Conservation (phyloP, 2,329 filamentous ascomycete species). For the Aspergillus niger region DNA sequence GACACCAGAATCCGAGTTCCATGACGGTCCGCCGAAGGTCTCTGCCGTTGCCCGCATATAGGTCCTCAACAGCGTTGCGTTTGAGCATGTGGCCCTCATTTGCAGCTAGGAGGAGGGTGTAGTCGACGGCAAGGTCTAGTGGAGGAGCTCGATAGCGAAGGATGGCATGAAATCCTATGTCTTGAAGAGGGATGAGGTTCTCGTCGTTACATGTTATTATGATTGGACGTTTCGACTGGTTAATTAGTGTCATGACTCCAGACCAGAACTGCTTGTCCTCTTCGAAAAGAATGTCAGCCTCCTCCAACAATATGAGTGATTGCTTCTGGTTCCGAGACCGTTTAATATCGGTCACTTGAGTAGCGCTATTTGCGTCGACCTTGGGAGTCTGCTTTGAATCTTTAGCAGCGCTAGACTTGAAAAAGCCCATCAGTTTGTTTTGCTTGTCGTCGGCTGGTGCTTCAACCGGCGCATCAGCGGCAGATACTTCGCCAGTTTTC, state of each 20-base stretch:
- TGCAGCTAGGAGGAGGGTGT: slow-evolving; percentile 78
- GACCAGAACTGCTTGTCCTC: slow-evolving; percentile 96
- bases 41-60: slow-evolving; percentile 68
- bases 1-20: slow-evolving; percentile 95
- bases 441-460: slow-evolving; percentile 71
- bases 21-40: slow-evolving; percentile 81
- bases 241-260: slow-evolving; percentile 74
- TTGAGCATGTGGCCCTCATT: slow-evolving; percentile 82
- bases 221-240: slow-evolving; percentile 85
- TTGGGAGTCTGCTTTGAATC: slow-evolving; percentile 23
- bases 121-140: slow-evolving; percentile 70
- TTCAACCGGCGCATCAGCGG: slow-evolving; percentile 52
- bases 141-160: slow-evolving; percentile 73
- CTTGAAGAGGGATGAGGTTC: slow-evolving; percentile 71
- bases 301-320: slow-evolving; percentile 89
- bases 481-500: slow-evolving; percentile 30
- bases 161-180: slow-evolving; percentile 79
- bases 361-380: slow-evolving; percentile 23
- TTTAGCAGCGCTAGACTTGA: slow-evolving; percentile 58
- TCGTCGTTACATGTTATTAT: slow-evolving; percentile 96
- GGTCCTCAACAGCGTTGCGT: slow-evolving; percentile 64
- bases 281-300: slow-evolving; percentile 90
- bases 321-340: slow-evolving; percentile 69
- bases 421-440: slow-evolving; percentile 78
- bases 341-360: slow-evolving; percentile 37